Percentiles rank a stretch among this genome's conserved stretches.
Evolutionary conservation across 2,329 filamentous ascomycete genomes (phyloP).

Genomic region (Aureobasidium leucospermi): DNA sequence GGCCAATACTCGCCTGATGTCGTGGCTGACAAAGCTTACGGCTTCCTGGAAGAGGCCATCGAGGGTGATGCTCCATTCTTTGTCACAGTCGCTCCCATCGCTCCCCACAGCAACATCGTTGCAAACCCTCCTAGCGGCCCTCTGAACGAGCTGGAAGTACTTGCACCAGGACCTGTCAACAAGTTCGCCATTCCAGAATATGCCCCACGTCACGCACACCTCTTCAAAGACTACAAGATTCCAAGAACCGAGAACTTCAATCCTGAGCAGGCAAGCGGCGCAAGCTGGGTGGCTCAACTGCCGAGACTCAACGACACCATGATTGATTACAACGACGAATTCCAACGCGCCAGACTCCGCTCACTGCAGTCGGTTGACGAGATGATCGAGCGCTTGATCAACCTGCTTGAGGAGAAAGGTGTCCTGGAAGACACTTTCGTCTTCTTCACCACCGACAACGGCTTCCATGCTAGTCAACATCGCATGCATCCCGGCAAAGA

Average conservation of each 20-base stretch:
- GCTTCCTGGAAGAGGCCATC: conserved; percentile 42
- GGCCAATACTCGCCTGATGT: conserved; percentile 54
- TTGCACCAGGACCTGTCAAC: conserved; percentile 3
- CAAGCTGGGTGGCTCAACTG: conserved; percentile 42
- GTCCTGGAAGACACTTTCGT: conserved; percentile 47
- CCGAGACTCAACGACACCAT: conserved; percentile 34
- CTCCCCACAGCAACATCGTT: conserved; percentile 23
- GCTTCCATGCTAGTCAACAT: conserved; percentile 55
- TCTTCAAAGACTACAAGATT: conserved; percentile 49
- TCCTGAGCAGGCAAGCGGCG: conserved; percentile 32
- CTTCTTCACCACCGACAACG: conserved; percentile 55
- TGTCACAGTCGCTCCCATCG: conserved; percentile 25
- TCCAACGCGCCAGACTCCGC: conserved; percentile 46
- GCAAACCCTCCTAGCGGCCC: background rate
- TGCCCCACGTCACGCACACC: conserved; percentile 47
- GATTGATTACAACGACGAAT: conserved; percentile 44
- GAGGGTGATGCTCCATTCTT: conserved; percentile 23
- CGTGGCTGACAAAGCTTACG: conserved; percentile 50
- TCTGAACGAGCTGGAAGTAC: conserved; percentile 4
- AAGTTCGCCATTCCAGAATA: conserved; percentile 32
- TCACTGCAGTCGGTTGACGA: conserved; percentile 51
- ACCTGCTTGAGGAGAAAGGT: conserved; percentile 33
- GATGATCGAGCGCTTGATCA: conserved; percentile 43
- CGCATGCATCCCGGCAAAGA: conserved; percentile 52
- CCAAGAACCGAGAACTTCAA: conserved; percentile 49